A percentile compares a stretch with the other conserved stretches of the same genome.
These are phyloP conservation scores for Bjerkandera adusta DNA, from an alignment of 1,284 basidiomycete species.

Conservation along the genomic window DNA sequence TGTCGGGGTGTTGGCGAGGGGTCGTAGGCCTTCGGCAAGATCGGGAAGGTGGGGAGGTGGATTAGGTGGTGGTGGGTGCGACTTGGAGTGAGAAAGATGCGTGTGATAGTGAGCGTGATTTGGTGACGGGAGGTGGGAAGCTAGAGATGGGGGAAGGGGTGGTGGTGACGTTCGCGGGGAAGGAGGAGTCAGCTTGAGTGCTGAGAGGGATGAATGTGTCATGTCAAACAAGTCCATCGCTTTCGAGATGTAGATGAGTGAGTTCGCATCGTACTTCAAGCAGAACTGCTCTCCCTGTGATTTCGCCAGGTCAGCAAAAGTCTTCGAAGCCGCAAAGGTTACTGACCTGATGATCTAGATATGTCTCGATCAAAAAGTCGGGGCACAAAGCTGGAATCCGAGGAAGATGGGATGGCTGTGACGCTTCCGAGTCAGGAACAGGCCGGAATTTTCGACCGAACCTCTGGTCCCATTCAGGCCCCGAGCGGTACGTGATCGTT, in stretches of 20 bases:
- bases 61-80: conserved; percentile 65
- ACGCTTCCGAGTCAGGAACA: conserved; percentile 29
- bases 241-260: conserved; percentile 97
- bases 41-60: conserved; percentile 77
- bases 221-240: conserved; percentile 99
- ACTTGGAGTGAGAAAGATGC: conserved; percentile 59
- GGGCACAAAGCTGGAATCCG: conserved; percentile 83
- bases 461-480: conserved; percentile 97
- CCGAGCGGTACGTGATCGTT: conserved; percentile 98
- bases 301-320: not conserved
- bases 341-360: conserved; percentile 90
- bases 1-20: conserved; percentile 77
- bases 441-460: conserved; percentile 80
- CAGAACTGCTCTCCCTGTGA: conserved; percentile 90
- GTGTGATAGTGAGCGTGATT: conserved; percentile 27
- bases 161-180: conserved; percentile 25
- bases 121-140: conserved; percentile 27
- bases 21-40: conserved; percentile 80
- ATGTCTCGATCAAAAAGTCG: conserved; percentile 98
- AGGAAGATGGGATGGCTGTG: conserved; percentile 28
- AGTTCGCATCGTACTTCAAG: conserved; percentile 98
- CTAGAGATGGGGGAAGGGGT: conserved; percentile 25
- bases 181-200: conserved; percentile 52
- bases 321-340: not conserved
- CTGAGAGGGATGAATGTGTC: conserved; percentile 75